Percentiles rank a stretch among this genome's conserved stretches.
Evolutionary conservation across 2,329 filamentous ascomycete genomes (phyloP).

Genomic region (Xylariomycetidae sp.): DNA sequence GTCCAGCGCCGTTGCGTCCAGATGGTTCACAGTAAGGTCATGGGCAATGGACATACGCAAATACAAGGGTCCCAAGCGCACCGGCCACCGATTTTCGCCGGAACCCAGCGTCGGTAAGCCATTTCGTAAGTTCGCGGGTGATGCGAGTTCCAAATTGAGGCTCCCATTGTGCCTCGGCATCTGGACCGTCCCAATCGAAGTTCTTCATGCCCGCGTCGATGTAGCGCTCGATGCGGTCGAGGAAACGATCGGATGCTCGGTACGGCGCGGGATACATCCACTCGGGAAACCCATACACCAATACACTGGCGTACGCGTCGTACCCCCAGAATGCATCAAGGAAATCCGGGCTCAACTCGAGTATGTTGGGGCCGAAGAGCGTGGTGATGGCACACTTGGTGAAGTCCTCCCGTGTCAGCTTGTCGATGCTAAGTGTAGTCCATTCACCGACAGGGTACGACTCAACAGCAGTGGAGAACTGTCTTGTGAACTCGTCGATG

Average conservation of each 20-base stretch:
- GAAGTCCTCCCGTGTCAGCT: background rate
- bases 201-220: conserved; percentile 1
- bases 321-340: conserved; percentile 1
- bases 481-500: background rate
- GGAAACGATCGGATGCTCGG: background rate
- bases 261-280: conserved; percentile 1
- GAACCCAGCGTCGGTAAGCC: conserved; percentile 1
- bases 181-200: conserved; percentile 1
- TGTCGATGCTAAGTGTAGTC: background rate
- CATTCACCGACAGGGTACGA: background rate
- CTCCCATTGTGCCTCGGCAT: background rate
- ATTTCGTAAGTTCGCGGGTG: conserved; percentile 1
- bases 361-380: background rate
- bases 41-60: background rate
- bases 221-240: conserved; percentile 1
- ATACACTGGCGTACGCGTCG: background rate
- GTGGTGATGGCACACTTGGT: background rate
- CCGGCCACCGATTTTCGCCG: background rate
- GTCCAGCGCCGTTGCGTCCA: background rate
- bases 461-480: background rate
- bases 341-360: background rate
- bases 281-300: conserved; percentile 1
- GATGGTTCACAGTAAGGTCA: background rate
- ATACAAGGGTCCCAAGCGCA: background rate
- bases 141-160: conserved; percentile 1